Conservation (phyloP, 306 rosid genomes). For the Vicia faba region DNA sequence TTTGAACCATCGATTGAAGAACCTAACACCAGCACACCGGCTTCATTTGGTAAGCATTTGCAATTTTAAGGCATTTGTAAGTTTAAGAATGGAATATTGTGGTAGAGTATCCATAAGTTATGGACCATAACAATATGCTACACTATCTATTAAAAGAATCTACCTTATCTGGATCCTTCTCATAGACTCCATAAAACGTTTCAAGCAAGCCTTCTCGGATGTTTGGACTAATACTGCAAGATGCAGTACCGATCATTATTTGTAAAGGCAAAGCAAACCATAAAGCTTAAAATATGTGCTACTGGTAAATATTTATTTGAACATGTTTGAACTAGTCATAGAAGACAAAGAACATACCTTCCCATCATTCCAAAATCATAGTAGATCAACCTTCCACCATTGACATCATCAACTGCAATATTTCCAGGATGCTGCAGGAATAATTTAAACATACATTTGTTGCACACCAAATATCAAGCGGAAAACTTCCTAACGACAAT, state of each 20-base stretch:
- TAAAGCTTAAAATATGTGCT: slow-evolving; percentile 30
- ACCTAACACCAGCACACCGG: slow-evolving; percentile 62
- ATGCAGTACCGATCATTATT: slow-evolving; percentile 24
- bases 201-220: slow-evolving; percentile 95
- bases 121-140: slow-evolving; percentile 20
- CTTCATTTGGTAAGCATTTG: slow-evolving; percentile 39
- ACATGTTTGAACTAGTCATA: slow-evolving; percentile 28
- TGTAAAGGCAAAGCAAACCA: slow-evolving; percentile 29
- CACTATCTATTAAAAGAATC: slow-evolving; percentile 31
- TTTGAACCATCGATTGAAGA: slow-evolving; percentile 94
- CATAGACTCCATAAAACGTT: slow-evolving; percentile 89
- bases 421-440: slow-evolving; percentile 93
- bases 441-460: slow-evolving; percentile 18
- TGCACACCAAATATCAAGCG: slow-evolving; percentile 2
- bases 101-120: background rate
- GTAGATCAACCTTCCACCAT: slow-evolving; percentile 98
- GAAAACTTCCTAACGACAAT: slow-evolving; percentile 29
- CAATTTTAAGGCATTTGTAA: slow-evolving; percentile 9
- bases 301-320: slow-evolving; percentile 8
- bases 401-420: slow-evolving; percentile 96
- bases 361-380: slow-evolving; percentile 99
- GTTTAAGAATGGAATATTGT: slow-evolving; percentile 24
- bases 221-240: slow-evolving; percentile 87
- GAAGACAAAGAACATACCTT: slow-evolving; percentile 57
- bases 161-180: slow-evolving; percentile 98